Percentiles rank a stretch among this genome's conserved stretches.
Evolutionary conservation across 2,329 filamentous ascomycete genomes (phyloP).

Genomic region (Apiospora hydei): DNA sequence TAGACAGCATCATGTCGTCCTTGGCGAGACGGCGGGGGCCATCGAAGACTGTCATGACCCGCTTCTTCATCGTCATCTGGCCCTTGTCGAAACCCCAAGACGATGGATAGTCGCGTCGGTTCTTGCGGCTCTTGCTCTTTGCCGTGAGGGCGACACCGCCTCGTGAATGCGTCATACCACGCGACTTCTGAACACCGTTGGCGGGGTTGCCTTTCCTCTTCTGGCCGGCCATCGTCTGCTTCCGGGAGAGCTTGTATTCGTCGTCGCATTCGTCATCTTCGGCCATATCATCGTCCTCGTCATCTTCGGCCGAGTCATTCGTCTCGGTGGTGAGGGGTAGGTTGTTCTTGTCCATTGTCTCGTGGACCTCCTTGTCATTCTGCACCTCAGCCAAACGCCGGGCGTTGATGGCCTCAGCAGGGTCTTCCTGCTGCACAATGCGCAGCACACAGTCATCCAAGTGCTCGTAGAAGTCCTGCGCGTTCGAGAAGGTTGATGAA

Average conservation of each 20-base stretch:
- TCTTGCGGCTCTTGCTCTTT: constrained; percentile 78
- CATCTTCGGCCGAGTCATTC: constrained; percentile 59
- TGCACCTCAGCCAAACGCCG: constrained; percentile 71
- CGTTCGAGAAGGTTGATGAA: constrained; percentile 86
- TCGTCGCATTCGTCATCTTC: constrained; percentile 70
- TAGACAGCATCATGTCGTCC: constrained; percentile 98
- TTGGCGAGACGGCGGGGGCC: constrained; percentile 89
- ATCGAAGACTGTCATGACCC: constrained; percentile 91
- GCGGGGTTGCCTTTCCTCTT: constrained; percentile 65
- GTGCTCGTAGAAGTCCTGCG: constrained; percentile 99
- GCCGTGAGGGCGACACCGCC: constrained; percentile 68
- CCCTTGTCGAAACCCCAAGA: constrained; percentile 92
- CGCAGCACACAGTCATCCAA: constrained; percentile 79
- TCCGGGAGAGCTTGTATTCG: constrained; percentile 56
- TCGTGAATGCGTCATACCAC: constrained; percentile 79
- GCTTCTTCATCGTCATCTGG: constrained; percentile 99
- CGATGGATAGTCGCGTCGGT: constrained; percentile 89
- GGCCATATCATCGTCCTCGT: constrained; percentile 63
- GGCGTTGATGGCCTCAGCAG: constrained; percentile 72
- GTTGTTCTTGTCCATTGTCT: constrained; percentile 70
- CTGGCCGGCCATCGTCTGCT: constrained; percentile 55
- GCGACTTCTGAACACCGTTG: constrained; percentile 69
- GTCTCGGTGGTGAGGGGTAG: constrained; percentile 55
- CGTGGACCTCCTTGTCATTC: constrained; percentile 67
- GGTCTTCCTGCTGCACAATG: constrained; percentile 76